Conservation (phyloP, 106 monocot genomes). For the Allium fistulosum region DNA sequence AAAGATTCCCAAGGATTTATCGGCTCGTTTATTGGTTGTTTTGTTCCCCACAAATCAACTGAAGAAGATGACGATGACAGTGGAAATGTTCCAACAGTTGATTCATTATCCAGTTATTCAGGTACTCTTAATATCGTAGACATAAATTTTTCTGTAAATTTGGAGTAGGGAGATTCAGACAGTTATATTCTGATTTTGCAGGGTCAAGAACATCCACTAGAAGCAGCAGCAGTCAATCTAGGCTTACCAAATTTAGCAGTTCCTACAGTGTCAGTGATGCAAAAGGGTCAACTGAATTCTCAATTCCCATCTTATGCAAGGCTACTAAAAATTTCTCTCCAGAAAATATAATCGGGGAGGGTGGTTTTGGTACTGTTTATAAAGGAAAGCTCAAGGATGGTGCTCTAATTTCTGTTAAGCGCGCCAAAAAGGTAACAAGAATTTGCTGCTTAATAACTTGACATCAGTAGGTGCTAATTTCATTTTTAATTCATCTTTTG, state of each 20-base stretch:
- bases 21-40: constrained; percentile 24
- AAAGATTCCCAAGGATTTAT: constrained; percentile 5
- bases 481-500: not conserved
- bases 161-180: too few species aligned
- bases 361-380: constrained; percentile 44
- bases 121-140: constrained; percentile 6
- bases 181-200: constrained; percentile 6
- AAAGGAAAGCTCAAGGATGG: constrained; percentile 52
- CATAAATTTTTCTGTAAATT: too few species aligned
- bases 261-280: constrained; percentile 6
- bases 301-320: constrained; percentile 28
- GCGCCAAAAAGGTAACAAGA: constrained; percentile 35
- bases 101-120: constrained; percentile 14
- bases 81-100: not conserved
- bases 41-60: constrained; percentile 14
- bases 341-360: constrained; percentile 39
- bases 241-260: constrained; percentile 6
- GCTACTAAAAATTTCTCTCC: constrained; percentile 35
- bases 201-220: constrained; percentile 33
- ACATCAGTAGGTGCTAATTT: not conserved
- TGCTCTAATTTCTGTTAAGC: constrained; percentile 41
- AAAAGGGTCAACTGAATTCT: constrained; percentile 14
- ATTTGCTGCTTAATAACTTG: not conserved
- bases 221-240: constrained; percentile 22
- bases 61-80: constrained; percentile 8